These are phyloP conservation scores for Hygrocybe coccinea DNA, from an alignment of 768 basidiomycete species.

Conservation along the genomic window DNA sequence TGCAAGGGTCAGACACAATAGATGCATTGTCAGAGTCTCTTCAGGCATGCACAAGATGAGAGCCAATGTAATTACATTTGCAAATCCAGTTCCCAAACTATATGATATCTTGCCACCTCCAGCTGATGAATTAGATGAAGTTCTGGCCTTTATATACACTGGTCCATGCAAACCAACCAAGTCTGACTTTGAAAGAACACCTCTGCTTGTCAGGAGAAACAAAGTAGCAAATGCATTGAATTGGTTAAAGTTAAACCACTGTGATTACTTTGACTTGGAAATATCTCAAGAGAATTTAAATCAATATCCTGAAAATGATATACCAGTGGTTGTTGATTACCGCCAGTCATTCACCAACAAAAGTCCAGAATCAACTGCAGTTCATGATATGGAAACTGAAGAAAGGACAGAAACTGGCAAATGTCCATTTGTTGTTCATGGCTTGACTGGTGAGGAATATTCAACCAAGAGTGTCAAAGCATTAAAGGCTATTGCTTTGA, in stretches of 20 bases:
- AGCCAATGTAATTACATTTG: slow-evolving; percentile 10
- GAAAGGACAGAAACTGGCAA: slow-evolving; percentile 17
- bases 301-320: slow-evolving; percentile 12
- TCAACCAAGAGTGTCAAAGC: slow-evolving; percentile 8
- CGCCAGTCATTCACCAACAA: background rate
- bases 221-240: slow-evolving; percentile 8
- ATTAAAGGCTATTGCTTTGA: slow-evolving; percentile 13
- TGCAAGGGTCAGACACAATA: slow-evolving; percentile 23
- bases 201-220: slow-evolving; percentile 20
- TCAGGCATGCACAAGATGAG: slow-evolving; percentile 31
- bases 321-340: slow-evolving; percentile 16
- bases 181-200: slow-evolving; percentile 18
- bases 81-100: slow-evolving; percentile 11
- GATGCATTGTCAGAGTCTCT: slow-evolving; percentile 26
- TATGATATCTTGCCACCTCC: slow-evolving; percentile 19
- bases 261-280: slow-evolving; percentile 11
- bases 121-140: slow-evolving; percentile 17
- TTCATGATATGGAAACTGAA: slow-evolving; percentile 19
- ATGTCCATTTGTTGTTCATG: slow-evolving; percentile 28
- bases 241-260: background rate
- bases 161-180: slow-evolving; percentile 9
- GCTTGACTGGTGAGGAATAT: slow-evolving; percentile 19
- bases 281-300: slow-evolving; percentile 17
- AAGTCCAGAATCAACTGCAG: slow-evolving; percentile 8
- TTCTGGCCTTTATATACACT: slow-evolving; percentile 1